A percentile compares a stretch with the other conserved stretches of the same genome.
phyloP scores from a whole-genome alignment of 148 eudicot species.

The Amaranthus palmeri region DNA sequence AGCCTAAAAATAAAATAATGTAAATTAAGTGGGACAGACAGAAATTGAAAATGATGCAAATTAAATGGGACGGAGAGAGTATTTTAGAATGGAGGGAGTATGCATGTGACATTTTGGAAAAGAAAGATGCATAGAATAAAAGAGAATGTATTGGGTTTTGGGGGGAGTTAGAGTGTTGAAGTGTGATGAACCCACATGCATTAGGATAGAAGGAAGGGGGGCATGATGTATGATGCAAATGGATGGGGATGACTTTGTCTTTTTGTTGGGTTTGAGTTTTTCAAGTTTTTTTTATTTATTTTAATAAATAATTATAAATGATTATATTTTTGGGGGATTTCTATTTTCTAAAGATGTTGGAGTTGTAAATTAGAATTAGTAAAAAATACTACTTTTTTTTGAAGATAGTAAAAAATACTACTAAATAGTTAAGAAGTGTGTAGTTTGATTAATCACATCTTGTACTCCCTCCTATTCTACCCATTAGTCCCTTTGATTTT shows the following conservation, averaged over 20 bases:
- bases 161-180: background rate
- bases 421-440: constrained; percentile 11
- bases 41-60: too few species aligned
- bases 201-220: background rate
- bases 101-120: too few species aligned
- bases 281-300: background rate
- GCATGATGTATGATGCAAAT: constrained; percentile 22
- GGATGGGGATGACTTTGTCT: constrained; percentile 19
- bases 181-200: constrained; percentile 25
- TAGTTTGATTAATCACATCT: constrained; percentile 19
- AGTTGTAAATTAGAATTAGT: background rate
- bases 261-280: background rate
- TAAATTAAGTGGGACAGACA: too few species aligned
- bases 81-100: too few species aligned
- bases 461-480: too few species aligned
- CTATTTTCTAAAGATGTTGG: background rate
- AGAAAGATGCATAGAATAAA: too few species aligned
- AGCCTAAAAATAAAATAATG: too few species aligned
- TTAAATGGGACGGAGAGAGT: too few species aligned
- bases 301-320: background rate
- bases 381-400: too few species aligned
- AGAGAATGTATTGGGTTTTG: background rate
- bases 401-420: too few species aligned
- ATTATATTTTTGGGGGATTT: background rate
- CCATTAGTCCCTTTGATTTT: too few species aligned